A percentile compares a stretch with the other conserved stretches of the same genome.
Evolutionary conservation across 257 asterid genomes (phyloP).

Genomic region (Coffea eugenioides): DNA sequence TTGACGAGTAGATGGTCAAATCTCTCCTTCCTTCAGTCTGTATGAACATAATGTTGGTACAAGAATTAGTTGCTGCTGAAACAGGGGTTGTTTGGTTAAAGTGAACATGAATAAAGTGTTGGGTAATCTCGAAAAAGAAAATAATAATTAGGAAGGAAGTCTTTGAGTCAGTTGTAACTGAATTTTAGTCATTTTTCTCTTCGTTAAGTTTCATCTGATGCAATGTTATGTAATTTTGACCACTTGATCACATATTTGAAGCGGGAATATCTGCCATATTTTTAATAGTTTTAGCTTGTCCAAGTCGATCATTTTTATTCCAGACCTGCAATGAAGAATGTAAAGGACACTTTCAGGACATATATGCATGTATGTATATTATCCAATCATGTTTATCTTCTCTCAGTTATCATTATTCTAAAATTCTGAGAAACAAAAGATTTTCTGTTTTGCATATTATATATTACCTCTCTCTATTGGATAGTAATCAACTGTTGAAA

Average conservation of each 20-base stretch:
- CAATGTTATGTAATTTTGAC: not conserved
- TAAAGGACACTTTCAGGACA: not conserved
- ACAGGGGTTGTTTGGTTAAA: not conserved
- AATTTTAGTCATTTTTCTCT: not conserved
- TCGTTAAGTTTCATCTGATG: not conserved
- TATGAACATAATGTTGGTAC: not conserved
- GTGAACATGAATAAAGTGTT: not conserved
- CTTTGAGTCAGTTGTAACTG: not conserved
- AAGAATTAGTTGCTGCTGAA: not conserved
- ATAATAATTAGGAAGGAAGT: not conserved
- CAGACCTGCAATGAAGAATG: conserved; percentile 1
- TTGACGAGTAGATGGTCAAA: not conserved
- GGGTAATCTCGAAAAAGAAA: not conserved
- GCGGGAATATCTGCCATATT: not conserved
- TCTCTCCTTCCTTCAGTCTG: not conserved
- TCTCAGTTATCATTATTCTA: too few relatives aligned
- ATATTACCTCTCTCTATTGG: not conserved
- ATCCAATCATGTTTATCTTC: too few relatives aligned
- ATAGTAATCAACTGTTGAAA: conserved; percentile 22
- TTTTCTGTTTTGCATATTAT: not conserved
- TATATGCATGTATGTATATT: not conserved
- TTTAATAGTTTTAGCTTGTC: not conserved
- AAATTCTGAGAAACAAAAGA: not conserved
- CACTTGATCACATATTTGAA: not conserved
- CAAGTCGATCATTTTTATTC: not conserved